phyloP scores from a whole-genome alignment of 805 yeast species.

The Lipomyces chichibuensis region DNA sequence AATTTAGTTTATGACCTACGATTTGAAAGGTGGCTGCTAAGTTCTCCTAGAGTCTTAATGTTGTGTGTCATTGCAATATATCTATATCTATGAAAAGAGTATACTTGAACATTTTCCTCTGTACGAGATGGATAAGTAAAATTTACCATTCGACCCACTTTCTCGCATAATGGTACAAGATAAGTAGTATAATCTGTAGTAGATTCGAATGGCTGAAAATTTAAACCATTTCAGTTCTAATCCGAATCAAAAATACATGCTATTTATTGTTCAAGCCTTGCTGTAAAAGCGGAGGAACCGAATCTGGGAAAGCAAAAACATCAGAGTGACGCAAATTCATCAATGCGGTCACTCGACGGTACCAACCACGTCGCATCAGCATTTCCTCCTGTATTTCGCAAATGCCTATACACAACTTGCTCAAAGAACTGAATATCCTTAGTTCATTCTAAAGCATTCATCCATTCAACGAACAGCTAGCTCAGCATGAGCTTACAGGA shows the following conservation, averaged over 20 bases:
- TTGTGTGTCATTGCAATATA: background rate
- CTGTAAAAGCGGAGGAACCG: too few relatives aligned
- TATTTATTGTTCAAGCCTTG: too few relatives aligned
- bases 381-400: background rate
- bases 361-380: background rate
- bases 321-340: too few relatives aligned
- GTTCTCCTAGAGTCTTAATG: background rate
- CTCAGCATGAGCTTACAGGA: background rate
- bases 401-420: background rate
- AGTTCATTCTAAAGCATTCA: too few relatives aligned
- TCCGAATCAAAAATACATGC: background rate
- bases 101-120: background rate
- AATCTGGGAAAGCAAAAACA: too few relatives aligned
- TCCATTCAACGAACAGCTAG: background rate
- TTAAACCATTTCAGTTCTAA: background rate
- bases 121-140: too few relatives aligned
- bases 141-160: background rate
- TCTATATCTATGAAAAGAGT: background rate
- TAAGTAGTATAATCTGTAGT: background rate
- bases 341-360: too few relatives aligned
- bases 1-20: background rate
- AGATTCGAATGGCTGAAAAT: too few relatives aligned
- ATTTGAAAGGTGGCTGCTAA: background rate
- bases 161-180: background rate
- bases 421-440: background rate